These are phyloP conservation scores for Neonectria coccinea DNA, from an alignment of 2,329 filamentous ascomycete species.

Conservation along the genomic window DNA sequence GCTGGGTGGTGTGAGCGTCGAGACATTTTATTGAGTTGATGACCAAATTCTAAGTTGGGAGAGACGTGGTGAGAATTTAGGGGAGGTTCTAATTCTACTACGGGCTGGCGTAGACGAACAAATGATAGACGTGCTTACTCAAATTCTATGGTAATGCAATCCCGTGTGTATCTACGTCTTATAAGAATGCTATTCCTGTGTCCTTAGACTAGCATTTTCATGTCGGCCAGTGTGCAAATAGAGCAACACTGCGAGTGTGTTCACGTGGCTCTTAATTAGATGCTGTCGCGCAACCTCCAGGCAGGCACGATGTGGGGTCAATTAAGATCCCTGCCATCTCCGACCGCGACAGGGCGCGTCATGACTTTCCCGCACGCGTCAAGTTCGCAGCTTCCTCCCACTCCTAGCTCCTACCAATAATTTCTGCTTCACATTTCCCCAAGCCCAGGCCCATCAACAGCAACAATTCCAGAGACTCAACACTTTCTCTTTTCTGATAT, in stretches of 20 bases:
- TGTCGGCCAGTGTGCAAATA: background rate
- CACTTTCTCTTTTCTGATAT: background rate
- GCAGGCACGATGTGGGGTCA: conserved; percentile 42
- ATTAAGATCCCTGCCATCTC: conserved; percentile 47
- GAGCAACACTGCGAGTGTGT: background rate
- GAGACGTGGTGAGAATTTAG: background rate
- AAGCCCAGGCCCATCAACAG: background rate
- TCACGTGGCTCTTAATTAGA: too few relatives aligned
- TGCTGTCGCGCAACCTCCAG: background rate
- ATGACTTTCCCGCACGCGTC: conserved; percentile 43
- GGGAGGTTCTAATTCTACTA: background rate
- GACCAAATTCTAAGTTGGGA: background rate
- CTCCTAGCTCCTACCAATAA: conserved; percentile 17
- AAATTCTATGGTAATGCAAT: too few relatives aligned
- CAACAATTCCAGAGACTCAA: background rate
- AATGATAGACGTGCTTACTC: background rate
- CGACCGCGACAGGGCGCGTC: conserved; percentile 47
- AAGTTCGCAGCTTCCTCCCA: conserved; percentile 33
- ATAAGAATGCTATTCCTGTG: too few relatives aligned
- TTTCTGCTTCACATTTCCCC: background rate
- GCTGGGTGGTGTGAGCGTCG: conserved; percentile 55
- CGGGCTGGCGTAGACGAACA: background rate
- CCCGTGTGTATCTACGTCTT: too few relatives aligned
- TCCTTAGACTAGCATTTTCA: too few relatives aligned
- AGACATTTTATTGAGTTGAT: conserved; percentile 53